A percentile compares a stretch with the other conserved stretches of the same genome.
phyloP scores from a whole-genome alignment of 2,329 filamentous ascomycete genomes.

The Epichloe festucae region DNA sequence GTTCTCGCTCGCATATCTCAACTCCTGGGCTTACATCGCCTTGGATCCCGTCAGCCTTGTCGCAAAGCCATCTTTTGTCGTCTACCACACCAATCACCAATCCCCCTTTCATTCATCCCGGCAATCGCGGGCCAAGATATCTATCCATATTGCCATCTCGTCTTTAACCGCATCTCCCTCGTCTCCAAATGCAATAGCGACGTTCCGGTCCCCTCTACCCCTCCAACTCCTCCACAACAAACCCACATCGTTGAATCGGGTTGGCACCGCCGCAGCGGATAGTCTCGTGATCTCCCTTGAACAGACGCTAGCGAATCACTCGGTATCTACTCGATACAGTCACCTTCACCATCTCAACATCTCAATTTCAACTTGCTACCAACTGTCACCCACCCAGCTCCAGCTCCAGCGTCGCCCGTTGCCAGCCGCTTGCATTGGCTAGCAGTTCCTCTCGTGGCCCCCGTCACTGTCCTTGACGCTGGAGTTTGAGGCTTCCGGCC shows the following conservation, averaged over 20 bases:
- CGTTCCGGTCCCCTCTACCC: not conserved
- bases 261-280: not conserved
- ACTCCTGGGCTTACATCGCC: no score
- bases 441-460: slow-evolving; percentile 9
- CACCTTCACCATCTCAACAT: slow-evolving; percentile 4
- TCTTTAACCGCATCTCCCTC: not conserved
- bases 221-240: slow-evolving; percentile 3
- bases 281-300: not conserved
- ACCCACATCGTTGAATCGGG: slow-evolving; percentile 1
- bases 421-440: slow-evolving; percentile 17
- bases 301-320: not conserved
- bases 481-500: not conserved
- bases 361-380: not conserved
- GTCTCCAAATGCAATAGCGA: not conserved
- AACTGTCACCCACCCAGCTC: slow-evolving; percentile 2
- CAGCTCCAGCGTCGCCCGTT: slow-evolving; percentile 1
- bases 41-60: no score
- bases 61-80: no score
- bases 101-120: not conserved
- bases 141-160: not conserved
- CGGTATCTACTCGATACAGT: not conserved
- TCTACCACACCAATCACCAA: no score
- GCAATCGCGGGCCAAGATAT: no score
- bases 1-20: no score
- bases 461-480: slow-evolving; percentile 6